phyloP scores from a whole-genome alignment of 768 basidiomycete species.

The Russula olivacea region DNA sequence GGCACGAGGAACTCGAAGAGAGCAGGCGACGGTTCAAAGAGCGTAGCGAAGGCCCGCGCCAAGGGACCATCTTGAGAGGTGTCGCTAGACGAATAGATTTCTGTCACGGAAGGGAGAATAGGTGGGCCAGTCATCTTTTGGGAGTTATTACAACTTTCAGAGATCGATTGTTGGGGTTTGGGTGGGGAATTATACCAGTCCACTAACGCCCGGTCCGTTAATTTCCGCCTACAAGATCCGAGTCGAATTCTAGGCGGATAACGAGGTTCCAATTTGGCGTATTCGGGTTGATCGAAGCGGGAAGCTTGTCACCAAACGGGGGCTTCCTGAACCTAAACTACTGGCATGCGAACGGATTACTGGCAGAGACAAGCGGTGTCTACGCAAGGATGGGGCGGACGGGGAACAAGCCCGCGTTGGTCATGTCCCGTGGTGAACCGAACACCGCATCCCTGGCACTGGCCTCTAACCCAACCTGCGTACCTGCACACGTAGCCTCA shows the following conservation, averaged over 20 bases:
- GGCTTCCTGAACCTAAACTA: not conserved
- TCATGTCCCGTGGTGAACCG: not conserved
- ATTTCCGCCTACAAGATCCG: not conserved
- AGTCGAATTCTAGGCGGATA: too few relatives aligned
- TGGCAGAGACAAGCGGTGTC: too few relatives aligned
- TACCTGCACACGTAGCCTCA: too few relatives aligned
- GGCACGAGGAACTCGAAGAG: conserved; percentile 70
- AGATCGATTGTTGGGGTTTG: not conserved
- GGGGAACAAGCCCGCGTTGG: not conserved
- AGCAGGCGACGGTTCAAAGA: conserved; percentile 36
- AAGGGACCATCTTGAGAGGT: conserved; percentile 30
- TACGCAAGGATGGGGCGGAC: too few relatives aligned
- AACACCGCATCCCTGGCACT: not conserved
- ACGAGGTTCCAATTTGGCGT: too few relatives aligned
- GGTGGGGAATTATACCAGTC: not conserved
- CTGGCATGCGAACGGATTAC: not conserved
- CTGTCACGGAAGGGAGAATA: conserved; percentile 12
- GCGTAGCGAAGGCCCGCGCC: conserved; percentile 34
- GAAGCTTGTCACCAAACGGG: not conserved
- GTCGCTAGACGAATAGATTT: conserved; percentile 15
- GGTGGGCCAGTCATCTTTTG: conserved; percentile 11
- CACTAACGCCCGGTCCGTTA: not conserved
- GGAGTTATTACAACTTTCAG: not conserved
- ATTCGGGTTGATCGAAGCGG: not conserved
- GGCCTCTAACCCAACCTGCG: not conserved